Evolutionary conservation across 2,329 filamentous ascomycete genomes (phyloP), one percentile per base, ranked within the genome.

Genomic region (Drechslerella coelobrocha): DNA sequence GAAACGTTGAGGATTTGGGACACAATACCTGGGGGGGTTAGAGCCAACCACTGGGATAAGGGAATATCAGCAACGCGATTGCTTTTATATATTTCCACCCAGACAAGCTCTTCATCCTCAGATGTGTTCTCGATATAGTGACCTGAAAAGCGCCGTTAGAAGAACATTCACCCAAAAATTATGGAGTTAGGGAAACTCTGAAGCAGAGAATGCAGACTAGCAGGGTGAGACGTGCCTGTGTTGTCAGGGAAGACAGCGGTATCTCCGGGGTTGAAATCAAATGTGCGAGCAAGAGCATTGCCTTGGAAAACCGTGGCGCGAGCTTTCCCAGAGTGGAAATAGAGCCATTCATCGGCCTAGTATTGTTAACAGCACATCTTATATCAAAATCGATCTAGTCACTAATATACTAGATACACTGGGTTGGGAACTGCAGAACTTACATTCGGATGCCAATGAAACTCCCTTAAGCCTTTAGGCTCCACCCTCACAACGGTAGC

Each of bases 61-160:
- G 84, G 83, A 72, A 90, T 87, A 75, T 90, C 88, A 0, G 84
- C 85, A 1, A 89, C 86, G 1, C 84, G 82, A 72, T 89, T 86
- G 43, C 83, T 84, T 79, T 88, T 88, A 81, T 88, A 89, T 17
- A 89, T 83, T 76, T 89, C 88, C 27, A 89, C 84, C 84, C 85
- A 89, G 2, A 87, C 81, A 2, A 90, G 80, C 53, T 87, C 85
- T 69, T 89, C 85, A 0, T 82, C 84, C 1, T 85, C 80, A 0
- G 85, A 87, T 0, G 83, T 86, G 76, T 89, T 90, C 74, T 89
- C 86, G 62, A 90, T 86, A 74, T 89, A 89, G 74, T 89, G 88
- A 0, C 86, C 80, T 63, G 41, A 21, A 21, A 21, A 21, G 41
- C n/a, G 34, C 34, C 31, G 43, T 19, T 21, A 41, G 23, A 12